Evolutionary conservation across 352 stramenopile species (phyloP), one percentile per base, ranked within the genome.

Genomic region (Phytopythium boreale): DNA sequence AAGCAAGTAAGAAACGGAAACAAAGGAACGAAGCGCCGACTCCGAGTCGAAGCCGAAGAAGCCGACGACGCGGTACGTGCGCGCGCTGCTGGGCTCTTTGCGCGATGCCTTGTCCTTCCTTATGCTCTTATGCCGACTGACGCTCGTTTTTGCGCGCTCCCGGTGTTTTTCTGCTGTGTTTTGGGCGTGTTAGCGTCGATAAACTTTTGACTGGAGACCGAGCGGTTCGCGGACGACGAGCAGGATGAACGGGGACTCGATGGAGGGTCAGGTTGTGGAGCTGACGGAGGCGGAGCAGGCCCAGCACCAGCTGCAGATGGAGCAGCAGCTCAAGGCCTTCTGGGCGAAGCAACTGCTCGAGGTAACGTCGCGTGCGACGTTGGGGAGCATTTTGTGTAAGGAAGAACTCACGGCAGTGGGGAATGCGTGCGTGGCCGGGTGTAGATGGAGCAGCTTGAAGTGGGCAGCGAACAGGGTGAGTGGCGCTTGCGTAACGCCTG

Each of bases 281-380:
- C 79, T 95, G 46, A 93, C 87, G 24, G 84, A 95, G 70, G 87
- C 86, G 57, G 87, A 95, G 60, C 84, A 93, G 70, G 85, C 84
- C 5, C 83, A 90, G 68, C 87, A 95, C 74, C 83, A 93, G 72
- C 73, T 87, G 63, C 84, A 95, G 68, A 89, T 95, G 74, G 84
- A 95, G 73, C 82, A 92, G 72, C 87, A 95, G 71, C 84, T 95
- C 63, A 93, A 93, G 75, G 77, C 86, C 8, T 99, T 98, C 66
- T 99, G 96, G 96, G 81, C 81, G 31, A 93, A 96, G 61, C 93
- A 98, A 71, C 67, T 97, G 22, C 66, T 92, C 15, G 78, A 95
- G 76, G 78, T 87, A 53, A n/a, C 20, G 20, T 57, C 26, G 14
- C 17, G 73, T 58, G 19, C 37, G 24, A 22, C 17, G 17, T 15